Conservation (phyloP, 352 stramenopile genomes). For the Pythium brassicae region DNA sequence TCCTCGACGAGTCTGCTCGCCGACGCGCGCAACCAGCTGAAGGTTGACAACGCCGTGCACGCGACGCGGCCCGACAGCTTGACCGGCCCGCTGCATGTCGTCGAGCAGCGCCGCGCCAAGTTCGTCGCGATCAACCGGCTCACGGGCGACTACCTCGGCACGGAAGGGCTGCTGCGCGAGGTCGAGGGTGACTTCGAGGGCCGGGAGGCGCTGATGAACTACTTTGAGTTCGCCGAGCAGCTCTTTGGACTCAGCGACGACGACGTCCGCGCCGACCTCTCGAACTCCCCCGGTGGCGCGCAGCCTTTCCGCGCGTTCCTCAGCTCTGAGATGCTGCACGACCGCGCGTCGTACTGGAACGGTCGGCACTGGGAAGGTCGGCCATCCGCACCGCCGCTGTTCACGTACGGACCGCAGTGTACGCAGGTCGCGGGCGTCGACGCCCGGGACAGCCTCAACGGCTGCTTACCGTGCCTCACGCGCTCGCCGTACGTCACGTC, state of each 20-base stretch:
- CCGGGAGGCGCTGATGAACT: constrained; percentile 63
- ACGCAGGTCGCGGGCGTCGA: constrained; percentile 37
- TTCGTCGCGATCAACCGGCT: constrained; percentile 92
- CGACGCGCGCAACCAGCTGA: constrained; percentile 48
- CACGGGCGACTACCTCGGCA: constrained; percentile 87
- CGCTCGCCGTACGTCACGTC: constrained; percentile 51
- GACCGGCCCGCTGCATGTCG: constrained; percentile 81
- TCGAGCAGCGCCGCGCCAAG: constrained; percentile 90
- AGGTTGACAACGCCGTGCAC: constrained; percentile 93
- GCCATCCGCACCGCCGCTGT: constrained; percentile 48
- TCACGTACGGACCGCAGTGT: constrained; percentile 73
- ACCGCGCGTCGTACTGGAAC: constrained; percentile 81
- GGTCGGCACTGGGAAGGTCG: constrained; percentile 73
- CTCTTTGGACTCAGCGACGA: constrained; percentile 61
- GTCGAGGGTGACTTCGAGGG: constrained; percentile 83
- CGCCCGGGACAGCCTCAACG: constrained; percentile 16
- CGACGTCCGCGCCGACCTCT: constrained; percentile 23
- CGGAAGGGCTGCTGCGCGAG: constrained; percentile 58
- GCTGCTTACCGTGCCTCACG: constrained; percentile 58
- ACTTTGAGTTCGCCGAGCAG: constrained; percentile 64
- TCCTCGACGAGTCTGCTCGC: constrained; percentile 59
- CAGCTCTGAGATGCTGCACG: constrained; percentile 29
- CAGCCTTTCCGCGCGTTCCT: constrained; percentile 49
- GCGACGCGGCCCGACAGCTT: constrained; percentile 89
- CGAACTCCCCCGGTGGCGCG: neutral